Percentiles rank a stretch among this genome's conserved stretches.
Evolutionary conservation across 768 basidiomycete species (phyloP).

Genomic region (Austroboletus eburneus): DNA sequence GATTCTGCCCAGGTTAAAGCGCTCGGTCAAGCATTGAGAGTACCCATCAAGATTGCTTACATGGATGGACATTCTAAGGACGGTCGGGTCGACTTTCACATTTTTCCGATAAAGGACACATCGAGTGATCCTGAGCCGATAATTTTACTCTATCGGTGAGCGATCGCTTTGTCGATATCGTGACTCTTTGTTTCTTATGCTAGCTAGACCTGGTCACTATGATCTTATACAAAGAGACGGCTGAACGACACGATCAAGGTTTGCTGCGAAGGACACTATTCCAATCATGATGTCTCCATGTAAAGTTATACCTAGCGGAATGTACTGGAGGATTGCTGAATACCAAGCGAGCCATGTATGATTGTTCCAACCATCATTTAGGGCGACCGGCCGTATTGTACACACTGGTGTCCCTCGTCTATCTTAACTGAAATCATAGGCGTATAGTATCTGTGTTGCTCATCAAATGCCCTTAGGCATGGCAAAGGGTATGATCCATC

Average conservation of each 20-base stretch:
- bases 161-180: not conserved
- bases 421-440: too few species aligned
- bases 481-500: too few species aligned
- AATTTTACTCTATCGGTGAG: slow-evolving; percentile 72
- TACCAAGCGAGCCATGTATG: too few species aligned
- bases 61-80: slow-evolving; percentile 58
- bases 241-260: slow-evolving; percentile 3
- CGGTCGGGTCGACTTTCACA: slow-evolving; percentile 61
- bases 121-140: slow-evolving; percentile 48
- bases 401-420: too few species aligned
- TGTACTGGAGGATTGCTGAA: not conserved
- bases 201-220: slow-evolving; percentile 77
- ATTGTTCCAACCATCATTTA: too few species aligned
- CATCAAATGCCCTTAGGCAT: too few species aligned
- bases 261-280: not conserved
- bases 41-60: slow-evolving; percentile 74
- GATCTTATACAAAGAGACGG: slow-evolving; percentile 48
- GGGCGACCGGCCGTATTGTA: too few species aligned
- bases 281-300: too few species aligned
- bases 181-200: slow-evolving; percentile 1
- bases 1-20: slow-evolving; percentile 85
- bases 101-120: slow-evolving; percentile 52
- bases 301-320: slow-evolving; percentile 10
- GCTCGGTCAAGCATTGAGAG: slow-evolving; percentile 58
- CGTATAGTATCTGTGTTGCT: too few species aligned